Evolutionary conservation across 192 early-diverging fungal species (phyloP), one percentile per base, ranked within the genome.

Genomic region (Mortierella alpina): DNA sequence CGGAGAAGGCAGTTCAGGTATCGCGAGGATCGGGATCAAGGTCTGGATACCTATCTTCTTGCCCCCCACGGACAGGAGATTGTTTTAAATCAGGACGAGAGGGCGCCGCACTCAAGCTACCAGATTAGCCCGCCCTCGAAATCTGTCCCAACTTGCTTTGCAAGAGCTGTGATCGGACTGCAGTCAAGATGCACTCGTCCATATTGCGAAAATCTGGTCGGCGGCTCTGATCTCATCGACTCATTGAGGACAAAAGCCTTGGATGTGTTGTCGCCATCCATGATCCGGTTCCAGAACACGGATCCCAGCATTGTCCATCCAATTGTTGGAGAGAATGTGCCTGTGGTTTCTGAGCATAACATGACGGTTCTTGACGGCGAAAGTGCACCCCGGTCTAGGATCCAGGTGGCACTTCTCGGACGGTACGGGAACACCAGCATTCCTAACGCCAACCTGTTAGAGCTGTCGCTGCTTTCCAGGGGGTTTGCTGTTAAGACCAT

Each of bases 391-490:
- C 50, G 77, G 13, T 72, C 77, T 6, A 72, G 46, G 52, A 80
- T 80, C 50, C 52, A 80, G 4, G 70, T 80, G 7, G 77, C 68
- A 1, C 44, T 80, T n/a, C 49, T 80, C 9, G 77, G 77, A 13
- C 77, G 77, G 2, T 80, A 72, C 53, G 77, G 77, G 23, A 80
- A 80, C 60, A 80, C 77, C 22, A 80, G 77, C 40, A 72, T 80
- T 39, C 77, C 77, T 7, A 80, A 80, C 52, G 69, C 69, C 18
- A 67, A 66, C 56, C 13, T 54, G 1, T 54, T 80, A 41, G 77
- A 80, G 48, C 44, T 68, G 23, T 68, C 77, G 64, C 70, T 80
- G 70, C 66, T 80, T 48, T 53, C 63, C 60, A 80, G 59, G 53
- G 77, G 77, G 46, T 80, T 80, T 48, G 51, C 69, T n/a, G 77